Evolutionary conservation across 2,329 filamentous ascomycete species (phyloP).

Genomic region (Penicillium sp.): DNA sequence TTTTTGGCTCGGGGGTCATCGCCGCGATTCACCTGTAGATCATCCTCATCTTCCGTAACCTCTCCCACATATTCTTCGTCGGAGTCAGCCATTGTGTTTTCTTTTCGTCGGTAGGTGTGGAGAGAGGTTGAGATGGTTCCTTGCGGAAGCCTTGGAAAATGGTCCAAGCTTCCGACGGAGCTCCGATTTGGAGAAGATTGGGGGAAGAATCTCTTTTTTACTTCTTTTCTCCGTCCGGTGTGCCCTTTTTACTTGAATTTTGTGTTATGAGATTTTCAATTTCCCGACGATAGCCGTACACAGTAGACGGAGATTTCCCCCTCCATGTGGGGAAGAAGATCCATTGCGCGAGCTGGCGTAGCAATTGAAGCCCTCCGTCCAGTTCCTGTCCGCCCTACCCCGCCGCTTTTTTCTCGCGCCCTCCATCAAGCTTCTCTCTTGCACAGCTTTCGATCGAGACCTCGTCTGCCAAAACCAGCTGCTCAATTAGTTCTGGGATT

Average conservation of each 20-base stretch:
- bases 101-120: background rate
- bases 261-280: background rate
- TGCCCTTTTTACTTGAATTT: background rate
- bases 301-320: slow-evolving; percentile 7
- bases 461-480: slow-evolving; percentile 15
- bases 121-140: background rate
- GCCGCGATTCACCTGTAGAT: slow-evolving; percentile 22
- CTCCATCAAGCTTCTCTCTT: slow-evolving; percentile 16
- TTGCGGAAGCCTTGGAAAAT: slow-evolving; percentile 10
- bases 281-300: slow-evolving; percentile 25
- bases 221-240: background rate
- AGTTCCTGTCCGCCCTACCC: slow-evolving; percentile 28
- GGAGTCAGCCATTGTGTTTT: slow-evolving; percentile 43
- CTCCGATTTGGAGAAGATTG: slow-evolving; percentile 17
- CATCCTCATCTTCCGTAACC: slow-evolving; percentile 46
- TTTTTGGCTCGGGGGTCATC: slow-evolving; percentile 30
- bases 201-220: background rate
- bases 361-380: slow-evolving; percentile 25
- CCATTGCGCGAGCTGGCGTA: slow-evolving; percentile 29
- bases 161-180: slow-evolving; percentile 34
- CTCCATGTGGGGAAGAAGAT: slow-evolving; percentile 38
- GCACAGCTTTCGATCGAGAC: slow-evolving; percentile 16
- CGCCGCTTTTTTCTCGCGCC: slow-evolving; percentile 21
- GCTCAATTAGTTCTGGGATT: slow-evolving; percentile 18
- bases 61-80: slow-evolving; percentile 53